A percentile compares a stretch with the other conserved stretches of the same genome.
phyloP scores from a whole-genome alignment of 768 basidiomycete species.

The Rossbeevera mucosa region DNA sequence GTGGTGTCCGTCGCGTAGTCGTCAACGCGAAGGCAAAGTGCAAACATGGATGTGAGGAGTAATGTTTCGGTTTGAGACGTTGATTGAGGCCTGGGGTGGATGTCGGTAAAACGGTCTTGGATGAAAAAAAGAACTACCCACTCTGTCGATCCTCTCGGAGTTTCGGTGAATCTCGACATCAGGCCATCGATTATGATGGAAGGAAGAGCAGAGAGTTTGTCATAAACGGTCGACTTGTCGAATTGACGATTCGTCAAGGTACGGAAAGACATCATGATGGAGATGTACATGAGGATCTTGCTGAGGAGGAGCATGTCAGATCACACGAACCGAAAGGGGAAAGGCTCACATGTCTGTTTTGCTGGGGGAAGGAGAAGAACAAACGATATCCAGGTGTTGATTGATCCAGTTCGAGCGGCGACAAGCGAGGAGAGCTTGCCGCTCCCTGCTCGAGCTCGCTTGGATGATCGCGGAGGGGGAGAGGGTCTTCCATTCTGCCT shows the following conservation, averaged over 20 bases:
- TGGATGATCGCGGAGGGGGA: constrained; percentile 51
- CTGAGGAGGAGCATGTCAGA: constrained; percentile 35
- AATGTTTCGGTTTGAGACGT: constrained; percentile 70
- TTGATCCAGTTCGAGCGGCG: constrained; percentile 67
- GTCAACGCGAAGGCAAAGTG: constrained; percentile 75
- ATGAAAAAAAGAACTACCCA: constrained; percentile 28
- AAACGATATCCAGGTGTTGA: constrained; percentile 46
- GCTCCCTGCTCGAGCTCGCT: constrained; percentile 44
- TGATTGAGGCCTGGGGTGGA: constrained; percentile 36
- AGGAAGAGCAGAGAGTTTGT: constrained; percentile 57
- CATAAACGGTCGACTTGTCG: constrained; percentile 50
- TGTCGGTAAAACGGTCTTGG: neutral
- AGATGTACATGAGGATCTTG: constrained; percentile 75
- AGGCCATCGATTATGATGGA: constrained; percentile 67
- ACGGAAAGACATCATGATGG: constrained; percentile 73
- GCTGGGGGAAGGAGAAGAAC: constrained; percentile 44
- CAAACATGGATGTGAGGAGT: constrained; percentile 75
- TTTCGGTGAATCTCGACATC: constrained; percentile 77
- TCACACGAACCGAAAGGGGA: neutral
- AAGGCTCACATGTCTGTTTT: constrained; percentile 56
- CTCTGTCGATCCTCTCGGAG: constrained; percentile 60
- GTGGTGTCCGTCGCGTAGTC: constrained; percentile 68
- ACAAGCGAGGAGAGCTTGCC: constrained; percentile 56
- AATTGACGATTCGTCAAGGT: constrained; percentile 37
- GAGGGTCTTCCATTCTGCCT: constrained; percentile 74